Conservation (phyloP, 495 filamentous ascomycete species). For the Lentithecium fluviatile region DNA sequence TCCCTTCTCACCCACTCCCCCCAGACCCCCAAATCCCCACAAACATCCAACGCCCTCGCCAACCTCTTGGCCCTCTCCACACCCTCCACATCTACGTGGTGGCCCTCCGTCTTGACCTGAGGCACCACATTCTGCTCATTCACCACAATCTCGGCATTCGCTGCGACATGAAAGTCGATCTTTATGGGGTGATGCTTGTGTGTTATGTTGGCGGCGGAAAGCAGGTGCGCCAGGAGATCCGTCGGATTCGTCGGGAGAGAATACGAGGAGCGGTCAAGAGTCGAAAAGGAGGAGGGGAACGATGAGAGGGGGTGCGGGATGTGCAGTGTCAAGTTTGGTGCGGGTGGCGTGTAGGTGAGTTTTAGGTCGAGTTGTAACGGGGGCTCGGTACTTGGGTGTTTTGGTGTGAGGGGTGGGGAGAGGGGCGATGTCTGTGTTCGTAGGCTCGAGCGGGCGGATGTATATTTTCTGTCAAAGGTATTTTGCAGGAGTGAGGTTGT, state of each 20-base stretch:
- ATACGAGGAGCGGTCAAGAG: not conserved
- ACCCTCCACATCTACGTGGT: not conserved
- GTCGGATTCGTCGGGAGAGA: not conserved
- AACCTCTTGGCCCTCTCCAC: conserved; percentile 28
- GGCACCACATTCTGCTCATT: conserved; percentile 28
- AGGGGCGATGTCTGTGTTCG: not conserved
- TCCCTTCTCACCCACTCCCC: conserved; percentile 39
- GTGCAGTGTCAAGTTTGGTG: conserved; percentile 18
- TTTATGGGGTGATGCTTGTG: not conserved
- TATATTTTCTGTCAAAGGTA: conserved; percentile 16
- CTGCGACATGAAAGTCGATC: conserved; percentile 32
- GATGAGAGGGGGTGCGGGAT: conserved; percentile 16
- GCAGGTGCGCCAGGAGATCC: conserved; percentile 6
- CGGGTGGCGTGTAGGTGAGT: conserved; percentile 21
- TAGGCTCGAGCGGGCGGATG: not conserved
- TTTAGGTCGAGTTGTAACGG: conserved; percentile 21
- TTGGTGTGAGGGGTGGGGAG: conserved; percentile 1
- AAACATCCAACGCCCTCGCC: conserved; percentile 37
- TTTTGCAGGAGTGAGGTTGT: conserved; percentile 35
- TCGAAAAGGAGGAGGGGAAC: not conserved
- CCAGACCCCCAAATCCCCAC: conserved; percentile 41
- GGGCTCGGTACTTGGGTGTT: not conserved
- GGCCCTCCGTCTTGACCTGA: no score
- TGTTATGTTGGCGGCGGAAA: not conserved
- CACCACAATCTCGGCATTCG: conserved; percentile 37